Evolutionary conservation across 106 monocot genomes (phyloP).

Genomic region (Dioscorea alata): DNA sequence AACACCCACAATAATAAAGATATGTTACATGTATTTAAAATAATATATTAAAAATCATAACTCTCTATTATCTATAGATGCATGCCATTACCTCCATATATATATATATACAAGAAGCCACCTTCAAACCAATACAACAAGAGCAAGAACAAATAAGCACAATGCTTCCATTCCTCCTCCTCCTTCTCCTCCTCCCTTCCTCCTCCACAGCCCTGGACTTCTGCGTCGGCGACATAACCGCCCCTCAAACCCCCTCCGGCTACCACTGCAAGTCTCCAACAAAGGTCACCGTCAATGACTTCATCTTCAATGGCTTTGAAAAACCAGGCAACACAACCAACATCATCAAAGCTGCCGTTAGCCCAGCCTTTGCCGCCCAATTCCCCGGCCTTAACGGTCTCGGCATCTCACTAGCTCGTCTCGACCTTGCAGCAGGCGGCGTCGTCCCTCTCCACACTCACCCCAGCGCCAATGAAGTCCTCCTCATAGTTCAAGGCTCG

Average conservation of each 20-base stretch:
- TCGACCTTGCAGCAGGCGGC: slow-evolving; percentile 52
- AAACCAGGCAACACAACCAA: slow-evolving; percentile 43
- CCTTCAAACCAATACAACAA: background rate
- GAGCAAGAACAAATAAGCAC: background rate
- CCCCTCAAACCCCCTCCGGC: slow-evolving; percentile 43
- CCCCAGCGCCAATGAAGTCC: slow-evolving; percentile 59
- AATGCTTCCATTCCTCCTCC: slow-evolving; percentile 25
- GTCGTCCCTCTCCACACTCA: slow-evolving; percentile 86
- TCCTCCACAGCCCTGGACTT: slow-evolving; percentile 36
- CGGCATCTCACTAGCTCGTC: slow-evolving; percentile 70
- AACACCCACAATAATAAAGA: too few relatives aligned
- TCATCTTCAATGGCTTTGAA: slow-evolving; percentile 58
- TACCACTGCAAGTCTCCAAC: slow-evolving; percentile 51
- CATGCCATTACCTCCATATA: background rate
- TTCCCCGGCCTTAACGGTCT: slow-evolving; percentile 75
- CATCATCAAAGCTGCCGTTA: slow-evolving; percentile 72
- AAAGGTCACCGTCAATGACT: slow-evolving; percentile 40
- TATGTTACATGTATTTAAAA: too few relatives aligned
- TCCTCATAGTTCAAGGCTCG: slow-evolving; percentile 43
- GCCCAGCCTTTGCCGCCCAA: slow-evolving; percentile 49
- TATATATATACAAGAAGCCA: background rate
- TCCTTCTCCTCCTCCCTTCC: slow-evolving; percentile 21
- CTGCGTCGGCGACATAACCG: slow-evolving; percentile 59
- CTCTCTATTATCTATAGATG: too few relatives aligned
- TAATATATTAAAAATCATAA: too few relatives aligned